phyloP scores from a whole-genome alignment of 192 early-diverging fungal species.

The Coemansia sp. region DNA sequence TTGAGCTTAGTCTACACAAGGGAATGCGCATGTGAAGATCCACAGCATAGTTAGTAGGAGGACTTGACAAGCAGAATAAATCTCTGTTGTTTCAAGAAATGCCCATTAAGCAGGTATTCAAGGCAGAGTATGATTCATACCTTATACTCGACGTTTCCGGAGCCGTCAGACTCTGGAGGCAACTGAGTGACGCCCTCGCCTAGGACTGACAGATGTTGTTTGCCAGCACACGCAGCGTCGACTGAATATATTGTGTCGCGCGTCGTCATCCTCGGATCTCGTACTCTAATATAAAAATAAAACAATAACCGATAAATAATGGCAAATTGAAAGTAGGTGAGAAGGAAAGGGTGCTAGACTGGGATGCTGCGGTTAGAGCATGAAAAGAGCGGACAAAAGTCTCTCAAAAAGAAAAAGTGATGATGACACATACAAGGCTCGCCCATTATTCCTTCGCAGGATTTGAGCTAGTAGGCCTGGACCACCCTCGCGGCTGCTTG shows the following conservation, averaged over 20 bases:
- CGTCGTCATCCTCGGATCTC: slow-evolving; percentile 32
- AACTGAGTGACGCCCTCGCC: slow-evolving; percentile 51
- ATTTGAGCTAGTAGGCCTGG: neutral
- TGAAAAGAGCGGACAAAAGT: neutral
- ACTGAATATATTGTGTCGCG: slow-evolving; percentile 51
- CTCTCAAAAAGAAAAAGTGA: neutral
- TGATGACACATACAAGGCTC: neutral
- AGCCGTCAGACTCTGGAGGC: slow-evolving; percentile 78
- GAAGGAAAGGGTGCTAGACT: neutral
- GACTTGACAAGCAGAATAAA: neutral
- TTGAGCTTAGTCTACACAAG: slow-evolving; percentile 49
- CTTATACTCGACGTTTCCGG: slow-evolving; percentile 94
- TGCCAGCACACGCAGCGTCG: slow-evolving; percentile 16
- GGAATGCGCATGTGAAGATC: slow-evolving; percentile 38
- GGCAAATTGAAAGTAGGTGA: neutral
- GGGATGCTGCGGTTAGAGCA: neutral
- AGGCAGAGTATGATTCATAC: slow-evolving; percentile 46
- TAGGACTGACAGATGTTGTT: slow-evolving; percentile 30
- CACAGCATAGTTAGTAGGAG: neutral
- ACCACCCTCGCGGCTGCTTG: neutral
- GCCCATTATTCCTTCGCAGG: neutral
- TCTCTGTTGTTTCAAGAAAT: neutral
- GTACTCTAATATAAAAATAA: neutral
- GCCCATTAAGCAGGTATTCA: neutral
- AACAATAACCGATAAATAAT: neutral